Evolutionary conservation across 805 yeast genomes (phyloP), one percentile per base, ranked within the genome.

Genomic region (Wickerhamomyces chambardii): DNA sequence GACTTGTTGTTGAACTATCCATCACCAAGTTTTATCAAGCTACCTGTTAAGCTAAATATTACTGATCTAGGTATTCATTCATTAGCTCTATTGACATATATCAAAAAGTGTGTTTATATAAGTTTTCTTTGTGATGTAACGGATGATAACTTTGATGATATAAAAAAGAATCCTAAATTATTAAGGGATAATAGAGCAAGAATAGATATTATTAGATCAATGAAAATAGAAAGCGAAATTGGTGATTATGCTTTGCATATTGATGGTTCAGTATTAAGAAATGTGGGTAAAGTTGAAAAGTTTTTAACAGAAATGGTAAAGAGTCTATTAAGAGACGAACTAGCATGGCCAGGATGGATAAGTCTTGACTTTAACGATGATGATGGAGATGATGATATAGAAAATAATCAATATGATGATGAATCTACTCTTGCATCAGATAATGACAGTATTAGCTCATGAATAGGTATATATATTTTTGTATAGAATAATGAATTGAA

Each of bases 301-400:
- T 92, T 90, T 50, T 61, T 92, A 25, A 70, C 85, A 2, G 94
- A 84, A 39, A 76, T 85, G 46, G 59, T 92, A 22, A 57, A 95
- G 35, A 69, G 70, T 24, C 56, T 89, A 19, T 56, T 89, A 3
- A 60, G 95, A 34, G 84, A 81, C 36, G 98, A 92, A 52, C 59
- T 90, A 2, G 96, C 95, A 11, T 92, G 97, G 97, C 98, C 98
- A 1, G 83, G 94, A 32, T 92, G 97, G 98, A 69, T 92, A n/a
- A 84, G 90, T 30, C 61, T 90, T 19, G 95, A 89, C 52, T 59
- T 82, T 50, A 51, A 43, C 17, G 54, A 53, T 17, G 55, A 52
- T 10, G 56, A 48, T 10, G 45, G 27, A 14, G 22, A 25, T 30
- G 32, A 28, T 9, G 24, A 24, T 24, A 12, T 14, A 24, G 12